These are phyloP conservation scores for Pythium brassicae DNA, from an alignment of 352 stramenopile species.

Conservation along the genomic window DNA sequence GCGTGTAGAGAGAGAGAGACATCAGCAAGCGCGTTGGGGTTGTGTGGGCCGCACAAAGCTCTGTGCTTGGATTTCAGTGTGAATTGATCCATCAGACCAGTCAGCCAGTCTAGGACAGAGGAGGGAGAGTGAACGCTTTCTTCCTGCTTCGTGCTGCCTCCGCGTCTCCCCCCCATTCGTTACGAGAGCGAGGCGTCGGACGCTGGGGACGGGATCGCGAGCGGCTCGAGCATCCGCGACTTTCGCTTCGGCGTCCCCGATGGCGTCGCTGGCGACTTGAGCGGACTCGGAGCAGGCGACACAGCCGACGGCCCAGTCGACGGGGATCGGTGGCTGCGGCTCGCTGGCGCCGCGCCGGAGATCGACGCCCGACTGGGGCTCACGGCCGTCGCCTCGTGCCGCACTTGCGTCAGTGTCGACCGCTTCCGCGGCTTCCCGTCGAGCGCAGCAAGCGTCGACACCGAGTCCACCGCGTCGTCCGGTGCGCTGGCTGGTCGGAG, in stretches of 20 bases:
- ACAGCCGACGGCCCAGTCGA: conserved; percentile 5
- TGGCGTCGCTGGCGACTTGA: conserved; percentile 27
- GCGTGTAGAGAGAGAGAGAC: too few relatives aligned
- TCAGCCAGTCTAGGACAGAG: too few relatives aligned
- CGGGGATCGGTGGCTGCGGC: conserved; percentile 4
- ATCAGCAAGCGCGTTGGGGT: too few relatives aligned
- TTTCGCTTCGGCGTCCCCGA: conserved; percentile 44
- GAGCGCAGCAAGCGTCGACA: neutral
- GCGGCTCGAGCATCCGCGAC: conserved; percentile 49
- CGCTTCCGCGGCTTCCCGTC: conserved; percentile 11
- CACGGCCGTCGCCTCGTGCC: conserved; percentile 16
- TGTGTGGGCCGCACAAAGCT: too few relatives aligned
- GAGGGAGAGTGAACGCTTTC: too few relatives aligned
- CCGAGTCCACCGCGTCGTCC: conserved; percentile 13
- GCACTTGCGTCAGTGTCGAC: conserved; percentile 35
- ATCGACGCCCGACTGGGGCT: neutral
- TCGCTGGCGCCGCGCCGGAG: neutral
- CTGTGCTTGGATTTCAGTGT: too few relatives aligned
- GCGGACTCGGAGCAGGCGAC: conserved; percentile 15
- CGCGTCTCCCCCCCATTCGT: too few relatives aligned
- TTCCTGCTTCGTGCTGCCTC: too few relatives aligned
- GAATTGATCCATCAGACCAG: too few relatives aligned
- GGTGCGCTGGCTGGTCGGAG: conserved; percentile 35
- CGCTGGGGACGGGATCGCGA: conserved; percentile 5
- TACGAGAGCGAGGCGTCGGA: neutral